Base-by-base conservation (phyloP, 805 yeast species). In the Ogataea methylovora region DNA sequence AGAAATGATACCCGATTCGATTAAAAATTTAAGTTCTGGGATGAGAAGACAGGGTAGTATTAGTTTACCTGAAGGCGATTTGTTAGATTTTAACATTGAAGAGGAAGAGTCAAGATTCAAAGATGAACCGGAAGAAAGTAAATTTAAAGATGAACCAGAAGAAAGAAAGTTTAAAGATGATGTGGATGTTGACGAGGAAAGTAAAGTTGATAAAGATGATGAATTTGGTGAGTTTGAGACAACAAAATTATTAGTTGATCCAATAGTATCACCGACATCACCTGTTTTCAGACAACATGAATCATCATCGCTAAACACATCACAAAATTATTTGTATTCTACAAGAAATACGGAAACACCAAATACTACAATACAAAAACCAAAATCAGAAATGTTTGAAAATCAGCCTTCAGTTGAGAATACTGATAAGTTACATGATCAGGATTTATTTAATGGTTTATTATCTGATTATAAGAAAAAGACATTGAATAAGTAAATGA, bases 161-260 rank as follows among this genome's bases (percentile, higher is more conserved):
- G n/a, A n/a, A n/a, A n/a, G n/a, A n/a, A n/a, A n/a, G n/a, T n/a
- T n/a, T n/a, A n/a, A n/a, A n/a, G n/a, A n/a, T 10, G 25, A n/a
- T n/a, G n/a, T n/a, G 3, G 29, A 28, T 10, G 20, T 4, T 11
- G 29, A 22, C 12, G 22, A 14, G 4, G 23, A 12, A 3, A 29
- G 17, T 1, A 39, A 43, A n/a, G 36, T 18, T 7, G 38, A 32
- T n/a, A 39, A 41, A 4, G 48, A 39, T 17, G 52, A 46, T 20
- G 52, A 47, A 8, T 50, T 50, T 39, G 55, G 54, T 3, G 52
- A 44, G 17, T 48, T 46, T 23, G 23, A 21, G 23, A 21, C 23
- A 21, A 21, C 23, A 21, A 8, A 7, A 8, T 10, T 10, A 21
- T 7, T 21, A 21, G 9, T 8, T 8, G 23, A 21, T 21, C 23